phyloP scores from a whole-genome alignment of 2,329 filamentous ascomycete genomes.

The Blastomyces parvus region DNA sequence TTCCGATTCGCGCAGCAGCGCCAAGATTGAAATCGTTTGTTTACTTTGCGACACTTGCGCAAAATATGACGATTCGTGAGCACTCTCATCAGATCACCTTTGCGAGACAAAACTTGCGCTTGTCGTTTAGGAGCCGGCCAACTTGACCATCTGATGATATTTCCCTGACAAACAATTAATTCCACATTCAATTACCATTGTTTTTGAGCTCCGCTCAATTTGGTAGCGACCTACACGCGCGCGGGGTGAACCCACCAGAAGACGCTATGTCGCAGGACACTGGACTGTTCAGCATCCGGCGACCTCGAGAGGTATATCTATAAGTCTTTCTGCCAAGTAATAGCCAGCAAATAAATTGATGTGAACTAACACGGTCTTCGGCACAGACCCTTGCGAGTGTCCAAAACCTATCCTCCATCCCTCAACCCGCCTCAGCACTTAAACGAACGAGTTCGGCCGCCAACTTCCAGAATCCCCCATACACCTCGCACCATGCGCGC shows the following conservation, averaged over 20 bases:
- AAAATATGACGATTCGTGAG: not conserved
- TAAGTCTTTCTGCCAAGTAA: not conserved
- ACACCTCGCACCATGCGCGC: slow-evolving; percentile 63
- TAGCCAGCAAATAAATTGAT: slow-evolving; percentile 14
- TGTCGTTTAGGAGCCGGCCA: no score
- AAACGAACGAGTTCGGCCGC: slow-evolving; percentile 80
- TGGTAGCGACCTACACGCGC: not conserved
- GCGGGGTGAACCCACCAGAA: not conserved
- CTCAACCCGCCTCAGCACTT: slow-evolving; percentile 84
- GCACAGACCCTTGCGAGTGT: slow-evolving; percentile 68
- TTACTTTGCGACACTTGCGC: not conserved
- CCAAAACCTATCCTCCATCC: slow-evolving; percentile 73
- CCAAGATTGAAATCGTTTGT: slow-evolving; percentile 3
- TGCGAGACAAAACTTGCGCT: not conserved
- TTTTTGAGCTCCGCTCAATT: not conserved
- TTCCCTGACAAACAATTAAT: not conserved
- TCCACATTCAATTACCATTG: not conserved
- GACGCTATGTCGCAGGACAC: slow-evolving; percentile 72
- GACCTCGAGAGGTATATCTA: slow-evolving; percentile 67
- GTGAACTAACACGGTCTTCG: slow-evolving; percentile 10
- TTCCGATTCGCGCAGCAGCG: slow-evolving; percentile 12
- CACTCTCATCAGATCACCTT: not conserved
- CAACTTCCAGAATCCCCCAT: slow-evolving; percentile 53
- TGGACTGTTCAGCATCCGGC: slow-evolving; percentile 82
- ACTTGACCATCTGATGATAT: not conserved